Evolutionary conservation across 208 protist genomes (phyloP), one percentile per base, ranked within the genome.

Genomic region (Entamoeba invadens): DNA sequence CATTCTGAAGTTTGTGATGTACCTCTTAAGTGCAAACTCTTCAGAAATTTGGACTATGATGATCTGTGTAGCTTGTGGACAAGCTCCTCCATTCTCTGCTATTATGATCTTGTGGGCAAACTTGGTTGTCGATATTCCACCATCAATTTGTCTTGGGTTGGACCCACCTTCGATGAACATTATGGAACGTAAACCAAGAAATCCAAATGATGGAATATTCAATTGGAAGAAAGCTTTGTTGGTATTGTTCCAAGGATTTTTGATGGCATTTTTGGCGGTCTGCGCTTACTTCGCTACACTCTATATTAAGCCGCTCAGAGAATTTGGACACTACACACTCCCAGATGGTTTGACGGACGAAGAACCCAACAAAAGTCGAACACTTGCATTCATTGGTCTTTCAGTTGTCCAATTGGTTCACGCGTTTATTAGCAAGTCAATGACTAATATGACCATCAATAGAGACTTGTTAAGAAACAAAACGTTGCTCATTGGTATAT

Each of bases 91-190:
- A n/a, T 95, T 99, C 12, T 97, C 97, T 31, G 98, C 98, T 1
- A 98, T 99, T 51, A 98, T 99, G 95, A 96, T 99, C 31, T 95
- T 99, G 57, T 99, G 98, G 98, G 98, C 99, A 18, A 99, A 99
- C 96, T 97, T 99, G 31, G 98, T 99, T 68, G 99, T 98, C n/a
- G 98, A 99, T 95, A 98, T 98, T n/a, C 96, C 98, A n/a, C 98
- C 98, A 14, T 98, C 98, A 87, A 99, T 97, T 16, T 97, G 98
- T 16, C 96, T 99, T 46, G 97, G 97, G 46, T 98, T 99, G 96
- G 97, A 97, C 94, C 93, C 93, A 45, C 93, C 96, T 18, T 96
- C 96, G 77, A 31, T 87, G 31, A 94, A 96, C 93, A 95, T 97
- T 92, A 97, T 97, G 96, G 12, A 50, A 38, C 14, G 92, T 25